Conservation (phyloP, 2,329 filamentous ascomycete genomes). For the Cladosporium velox region DNA sequence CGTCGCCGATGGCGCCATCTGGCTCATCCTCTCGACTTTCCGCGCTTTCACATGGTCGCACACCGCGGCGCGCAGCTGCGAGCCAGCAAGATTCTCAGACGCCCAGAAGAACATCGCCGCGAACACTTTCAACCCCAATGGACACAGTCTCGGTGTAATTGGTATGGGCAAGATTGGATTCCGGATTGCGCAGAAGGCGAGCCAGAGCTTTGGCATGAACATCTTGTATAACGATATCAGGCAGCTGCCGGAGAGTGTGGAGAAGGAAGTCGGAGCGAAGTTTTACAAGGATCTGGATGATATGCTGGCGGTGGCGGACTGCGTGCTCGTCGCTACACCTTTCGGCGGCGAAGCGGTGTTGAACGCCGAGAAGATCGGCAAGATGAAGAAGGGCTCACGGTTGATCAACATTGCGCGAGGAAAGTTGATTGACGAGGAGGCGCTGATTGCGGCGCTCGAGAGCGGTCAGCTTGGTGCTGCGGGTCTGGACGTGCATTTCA, state of each 20-base stretch:
- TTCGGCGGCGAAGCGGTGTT: constrained; percentile 55
- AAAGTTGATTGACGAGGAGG: constrained; percentile 65
- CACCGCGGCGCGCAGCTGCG: constrained; percentile 53
- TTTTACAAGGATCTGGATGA: constrained; percentile 55
- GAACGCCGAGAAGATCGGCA: constrained; percentile 48
- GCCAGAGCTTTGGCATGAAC: constrained; percentile 64
- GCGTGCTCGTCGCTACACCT: constrained; percentile 64
- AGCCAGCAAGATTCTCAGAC: constrained; percentile 52
- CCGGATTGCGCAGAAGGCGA: constrained; percentile 59
- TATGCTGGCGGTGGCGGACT: constrained; percentile 59
- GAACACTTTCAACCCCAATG: constrained; percentile 45
- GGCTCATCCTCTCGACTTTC: constrained; percentile 69
- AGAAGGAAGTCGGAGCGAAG: constrained; percentile 53
- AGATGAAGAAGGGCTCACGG: constrained; percentile 57
- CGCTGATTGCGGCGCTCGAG: constrained; percentile 61
- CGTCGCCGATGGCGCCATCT: constrained; percentile 70
- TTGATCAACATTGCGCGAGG: constrained; percentile 69
- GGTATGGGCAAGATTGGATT: constrained; percentile 61
- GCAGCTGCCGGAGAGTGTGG: constrained; percentile 49
- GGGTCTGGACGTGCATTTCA: constrained; percentile 65
- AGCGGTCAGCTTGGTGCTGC: constrained; percentile 52
- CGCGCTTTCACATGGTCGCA: constrained; percentile 67
- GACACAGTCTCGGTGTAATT: constrained; percentile 64
- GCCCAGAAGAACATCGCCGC: constrained; percentile 60
- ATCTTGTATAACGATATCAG: constrained; percentile 65